These are phyloP conservation scores for Microdochium nivale DNA, from an alignment of 2,329 filamentous ascomycete species.

Conservation along the genomic window DNA sequence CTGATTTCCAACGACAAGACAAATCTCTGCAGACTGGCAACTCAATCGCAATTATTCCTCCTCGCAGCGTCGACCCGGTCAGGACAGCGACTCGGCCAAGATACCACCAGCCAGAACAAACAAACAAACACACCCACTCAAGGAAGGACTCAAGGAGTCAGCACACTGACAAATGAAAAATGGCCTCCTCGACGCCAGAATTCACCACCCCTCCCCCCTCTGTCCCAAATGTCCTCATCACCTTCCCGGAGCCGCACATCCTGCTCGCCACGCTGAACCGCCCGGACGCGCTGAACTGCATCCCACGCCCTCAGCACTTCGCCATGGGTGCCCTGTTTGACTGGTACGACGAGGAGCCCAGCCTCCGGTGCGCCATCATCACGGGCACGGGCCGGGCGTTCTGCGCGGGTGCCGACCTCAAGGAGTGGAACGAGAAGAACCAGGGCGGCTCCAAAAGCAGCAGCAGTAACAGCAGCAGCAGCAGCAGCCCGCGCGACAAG, in stretches of 20 bases:
- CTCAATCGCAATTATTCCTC: too few species aligned
- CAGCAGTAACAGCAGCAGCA: not conserved
- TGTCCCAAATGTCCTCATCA: conserved; percentile 28
- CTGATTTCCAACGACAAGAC: too few species aligned
- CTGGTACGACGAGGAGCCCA: conserved; percentile 56
- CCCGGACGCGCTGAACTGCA: conserved; percentile 48
- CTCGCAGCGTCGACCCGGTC: too few species aligned
- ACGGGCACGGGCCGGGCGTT: conserved; percentile 58
- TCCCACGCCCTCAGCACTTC: conserved; percentile 38
- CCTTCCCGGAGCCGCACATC: conserved; percentile 44
- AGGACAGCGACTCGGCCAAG: too few species aligned
- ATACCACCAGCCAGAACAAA: too few species aligned
- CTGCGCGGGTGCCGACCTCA: conserved; percentile 60
- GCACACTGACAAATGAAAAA: conserved; percentile 5
- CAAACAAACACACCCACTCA: too few species aligned
- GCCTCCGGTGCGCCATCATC: conserved; percentile 52
- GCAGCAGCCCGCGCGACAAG: conserved; percentile 5
- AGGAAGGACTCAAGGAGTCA: too few species aligned
- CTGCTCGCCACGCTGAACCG: conserved; percentile 54
- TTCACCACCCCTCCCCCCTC: conserved; percentile 28
- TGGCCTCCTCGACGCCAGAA: conserved; percentile 11
- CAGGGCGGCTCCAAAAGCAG: conserved; percentile 6
- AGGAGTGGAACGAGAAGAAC: conserved; percentile 50
- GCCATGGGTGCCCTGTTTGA: conserved; percentile 40
- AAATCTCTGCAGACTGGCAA: too few species aligned